Evolutionary conservation across 2,329 filamentous ascomycete genomes (phyloP).

Genomic region (Exophiala calicioides): DNA sequence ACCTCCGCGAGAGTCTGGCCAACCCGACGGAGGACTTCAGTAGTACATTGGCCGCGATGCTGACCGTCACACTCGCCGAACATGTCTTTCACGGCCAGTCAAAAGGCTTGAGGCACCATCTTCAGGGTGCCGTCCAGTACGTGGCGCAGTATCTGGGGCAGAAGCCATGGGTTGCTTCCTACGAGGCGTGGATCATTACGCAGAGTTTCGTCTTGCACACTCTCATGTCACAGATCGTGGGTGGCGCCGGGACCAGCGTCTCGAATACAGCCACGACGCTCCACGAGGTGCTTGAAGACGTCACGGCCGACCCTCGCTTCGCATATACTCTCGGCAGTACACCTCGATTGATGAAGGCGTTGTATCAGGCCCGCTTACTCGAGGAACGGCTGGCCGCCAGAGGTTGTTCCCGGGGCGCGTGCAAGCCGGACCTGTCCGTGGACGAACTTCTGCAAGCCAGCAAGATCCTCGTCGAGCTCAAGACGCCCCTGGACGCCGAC

Average conservation of each 20-base stretch:
- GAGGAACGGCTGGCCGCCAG: conserved; percentile 7
- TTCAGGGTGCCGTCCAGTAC: conserved; percentile 7
- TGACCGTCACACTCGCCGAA: conserved; percentile 16
- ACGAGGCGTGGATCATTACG: conserved; percentile 14
- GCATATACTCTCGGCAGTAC: conserved; percentile 16
- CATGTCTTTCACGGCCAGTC: conserved; percentile 18
- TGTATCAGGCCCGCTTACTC: conserved; percentile 14
- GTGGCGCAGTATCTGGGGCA: conserved; percentile 15
- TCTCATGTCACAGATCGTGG: conserved; percentile 9
- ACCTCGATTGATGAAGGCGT: conserved; percentile 13
- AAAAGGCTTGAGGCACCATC: conserved; percentile 9
- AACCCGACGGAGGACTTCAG: conserved; percentile 8
- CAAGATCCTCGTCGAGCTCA: conserved; percentile 10
- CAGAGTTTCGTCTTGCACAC: conserved; percentile 14
- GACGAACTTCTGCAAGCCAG: conserved; percentile 14
- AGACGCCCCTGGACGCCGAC: conserved; percentile 11
- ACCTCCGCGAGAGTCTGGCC: conserved; percentile 9
- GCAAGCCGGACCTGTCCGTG: conserved; percentile 8
- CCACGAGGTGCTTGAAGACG: conserved; percentile 11
- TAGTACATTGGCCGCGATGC: conserved; percentile 11
- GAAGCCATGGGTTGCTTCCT: conserved; percentile 13
- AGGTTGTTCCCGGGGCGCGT: neutral
- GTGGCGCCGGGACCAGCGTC: neutral
- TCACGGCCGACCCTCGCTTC: conserved; percentile 7
- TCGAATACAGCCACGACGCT: conserved; percentile 3